Evolutionary conservation across 805 yeast species (phyloP).

Genomic region (Ogataea kodamae): DNA sequence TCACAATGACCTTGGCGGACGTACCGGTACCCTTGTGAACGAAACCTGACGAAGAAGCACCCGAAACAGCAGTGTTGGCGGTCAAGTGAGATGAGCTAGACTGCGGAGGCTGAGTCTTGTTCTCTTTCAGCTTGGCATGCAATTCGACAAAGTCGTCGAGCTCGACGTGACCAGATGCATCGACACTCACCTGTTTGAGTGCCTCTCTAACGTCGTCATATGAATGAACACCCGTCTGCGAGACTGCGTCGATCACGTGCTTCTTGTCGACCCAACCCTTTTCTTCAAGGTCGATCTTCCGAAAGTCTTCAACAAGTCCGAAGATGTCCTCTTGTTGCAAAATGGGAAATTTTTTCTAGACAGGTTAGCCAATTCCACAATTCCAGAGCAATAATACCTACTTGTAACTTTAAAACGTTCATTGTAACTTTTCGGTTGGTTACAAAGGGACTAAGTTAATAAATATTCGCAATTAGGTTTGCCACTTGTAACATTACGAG

Average conservation of each 20-base stretch:
- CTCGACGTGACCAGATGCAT: constrained; percentile 96
- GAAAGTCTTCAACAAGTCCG: constrained; percentile 78
- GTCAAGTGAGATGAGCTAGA: constrained; percentile 23
- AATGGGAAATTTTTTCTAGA: constrained; percentile 79
- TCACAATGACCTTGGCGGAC: constrained; percentile 70
- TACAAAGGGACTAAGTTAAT: constrained; percentile 2
- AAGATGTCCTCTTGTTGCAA: constrained; percentile 85
- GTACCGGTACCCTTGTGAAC: constrained; percentile 52
- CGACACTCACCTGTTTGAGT: constrained; percentile 84
- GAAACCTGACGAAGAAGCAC: constrained; percentile 30
- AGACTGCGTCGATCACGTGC: constrained; percentile 78
- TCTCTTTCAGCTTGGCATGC: constrained; percentile 72
- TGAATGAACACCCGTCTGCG: constrained; percentile 72
- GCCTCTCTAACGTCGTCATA: constrained; percentile 95
- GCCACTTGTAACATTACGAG: constrained; percentile 9
- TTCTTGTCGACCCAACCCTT: constrained; percentile 94
- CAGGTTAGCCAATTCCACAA: constrained; percentile 1
- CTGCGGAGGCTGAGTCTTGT: constrained; percentile 25
- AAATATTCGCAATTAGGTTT: constrained; percentile 4
- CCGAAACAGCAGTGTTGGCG: constrained; percentile 28
- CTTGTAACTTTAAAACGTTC: constrained; percentile 65
- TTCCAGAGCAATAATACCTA: constrained; percentile 31
- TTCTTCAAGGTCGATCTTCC: constrained; percentile 83
- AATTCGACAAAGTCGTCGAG: constrained; percentile 89
- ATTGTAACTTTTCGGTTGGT: constrained; percentile 28